Conservation (phyloP, 495 filamentous ascomycete species). For the Aspergillus affinis region DNA sequence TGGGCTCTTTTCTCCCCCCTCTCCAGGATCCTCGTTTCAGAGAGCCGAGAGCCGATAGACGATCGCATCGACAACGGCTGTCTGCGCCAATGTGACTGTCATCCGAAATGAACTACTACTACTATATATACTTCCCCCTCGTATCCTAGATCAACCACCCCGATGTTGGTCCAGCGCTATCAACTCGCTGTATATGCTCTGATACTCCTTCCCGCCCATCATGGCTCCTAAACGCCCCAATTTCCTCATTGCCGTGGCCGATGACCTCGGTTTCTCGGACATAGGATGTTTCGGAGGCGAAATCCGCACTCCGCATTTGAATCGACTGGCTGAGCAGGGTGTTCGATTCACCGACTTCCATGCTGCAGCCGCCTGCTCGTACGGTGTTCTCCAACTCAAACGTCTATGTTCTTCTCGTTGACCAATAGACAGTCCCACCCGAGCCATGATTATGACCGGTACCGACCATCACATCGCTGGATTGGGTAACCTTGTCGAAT, state of each 20-base stretch:
- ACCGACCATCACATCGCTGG: slow-evolving; percentile 50
- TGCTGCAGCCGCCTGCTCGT: slow-evolving; percentile 62
- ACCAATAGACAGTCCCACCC: slow-evolving; percentile 43
- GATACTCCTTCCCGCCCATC: not conserved
- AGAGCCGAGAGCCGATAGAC: not conserved
- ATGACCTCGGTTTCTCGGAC: slow-evolving; percentile 65
- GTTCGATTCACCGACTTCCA: slow-evolving; percentile 64
- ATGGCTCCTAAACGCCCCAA: slow-evolving; percentile 53
- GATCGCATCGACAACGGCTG: not conserved
- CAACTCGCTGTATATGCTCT: not conserved
- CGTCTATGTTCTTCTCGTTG: not conserved
- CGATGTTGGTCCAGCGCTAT: not conserved
- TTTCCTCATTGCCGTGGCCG: slow-evolving; percentile 62
- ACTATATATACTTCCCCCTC: not conserved
- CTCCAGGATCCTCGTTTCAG: not conserved
- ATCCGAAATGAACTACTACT: not conserved
- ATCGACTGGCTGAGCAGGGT: slow-evolving; percentile 54
- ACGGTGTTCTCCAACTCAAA: slow-evolving; percentile 10
- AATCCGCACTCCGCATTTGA: slow-evolving; percentile 62
- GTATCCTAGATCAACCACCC: not conserved
- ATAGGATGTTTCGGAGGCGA: slow-evolving; percentile 62
- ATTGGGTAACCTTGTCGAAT: slow-evolving; percentile 48
- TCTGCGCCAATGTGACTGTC: not conserved
- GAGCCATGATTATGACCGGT: slow-evolving; percentile 58
- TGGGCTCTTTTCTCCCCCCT: not conserved